These are phyloP conservation scores for Aspergillus panamensis DNA, from an alignment of 495 filamentous ascomycete species.

Conservation along the genomic window DNA sequence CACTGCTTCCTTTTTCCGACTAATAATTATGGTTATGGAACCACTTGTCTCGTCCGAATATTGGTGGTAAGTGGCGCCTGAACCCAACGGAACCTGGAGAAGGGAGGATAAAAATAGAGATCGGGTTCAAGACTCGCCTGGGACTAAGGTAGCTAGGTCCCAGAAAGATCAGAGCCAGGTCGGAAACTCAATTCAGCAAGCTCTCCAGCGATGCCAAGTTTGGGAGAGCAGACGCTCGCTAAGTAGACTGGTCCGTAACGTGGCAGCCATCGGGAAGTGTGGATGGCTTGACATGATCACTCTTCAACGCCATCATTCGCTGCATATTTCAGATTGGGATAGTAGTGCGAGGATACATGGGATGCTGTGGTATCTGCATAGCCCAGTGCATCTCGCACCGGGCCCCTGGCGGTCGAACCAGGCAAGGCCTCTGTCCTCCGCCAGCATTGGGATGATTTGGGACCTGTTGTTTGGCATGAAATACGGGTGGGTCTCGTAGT, in stretches of 20 bases:
- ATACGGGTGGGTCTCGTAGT: neutral
- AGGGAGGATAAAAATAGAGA: conserved; percentile 26
- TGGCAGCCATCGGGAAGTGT: conserved; percentile 17
- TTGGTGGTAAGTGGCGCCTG: conserved; percentile 7
- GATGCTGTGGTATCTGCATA: conserved; percentile 11
- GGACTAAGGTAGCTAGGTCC: conserved; percentile 17
- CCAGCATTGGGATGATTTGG: neutral
- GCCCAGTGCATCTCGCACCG: neutral
- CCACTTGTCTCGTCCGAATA: conserved; percentile 15
- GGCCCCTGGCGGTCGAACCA: neutral
- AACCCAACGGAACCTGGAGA: conserved; percentile 8
- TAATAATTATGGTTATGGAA: conserved; percentile 11
- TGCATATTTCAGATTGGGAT: neutral
- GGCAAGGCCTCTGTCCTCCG: neutral
- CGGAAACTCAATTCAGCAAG: neutral
- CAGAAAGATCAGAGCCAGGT: neutral
- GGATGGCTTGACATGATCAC: conserved; percentile 1
- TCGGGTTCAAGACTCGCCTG: conserved; percentile 13
- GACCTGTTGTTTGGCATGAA: neutral
- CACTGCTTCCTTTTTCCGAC: neutral
- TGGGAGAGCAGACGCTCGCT: conserved; percentile 10
- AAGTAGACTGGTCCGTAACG: conserved; percentile 5
- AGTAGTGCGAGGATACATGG: conserved; percentile 8
- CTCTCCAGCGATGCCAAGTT: neutral
- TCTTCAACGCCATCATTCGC: conserved; percentile 10